Percentiles rank a stretch among this genome's conserved stretches.
Conservation (phyloP, 2,329 filamentous ascomycete species). For the Sarocladiaceae sp. region DNA sequence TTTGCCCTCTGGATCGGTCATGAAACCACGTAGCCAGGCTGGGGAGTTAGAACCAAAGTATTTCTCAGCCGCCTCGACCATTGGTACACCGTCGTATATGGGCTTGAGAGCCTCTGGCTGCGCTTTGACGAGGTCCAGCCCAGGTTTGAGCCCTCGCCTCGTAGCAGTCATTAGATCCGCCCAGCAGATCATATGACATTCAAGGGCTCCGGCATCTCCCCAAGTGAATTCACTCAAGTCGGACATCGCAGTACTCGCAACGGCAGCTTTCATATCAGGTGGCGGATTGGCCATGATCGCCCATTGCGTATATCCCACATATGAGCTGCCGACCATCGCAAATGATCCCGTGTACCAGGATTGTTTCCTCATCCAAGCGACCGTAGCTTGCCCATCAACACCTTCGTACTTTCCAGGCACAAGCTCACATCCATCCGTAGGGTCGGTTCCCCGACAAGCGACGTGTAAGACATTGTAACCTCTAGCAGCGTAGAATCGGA, state of each 20-base stretch:
- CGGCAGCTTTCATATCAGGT: conserved; percentile 14
- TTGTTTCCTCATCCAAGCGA: conserved; percentile 19
- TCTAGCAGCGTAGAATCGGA: conserved; percentile 16
- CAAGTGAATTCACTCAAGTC: conserved; percentile 13
- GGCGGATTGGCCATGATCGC: conserved; percentile 16
- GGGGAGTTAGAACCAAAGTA: background rate
- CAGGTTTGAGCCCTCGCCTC: conserved; percentile 13
- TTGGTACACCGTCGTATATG: background rate
- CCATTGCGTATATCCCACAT: conserved; percentile 19
- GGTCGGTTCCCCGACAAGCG: conserved; percentile 15
- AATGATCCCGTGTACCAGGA: conserved; percentile 19
- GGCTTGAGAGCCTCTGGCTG: conserved; percentile 8
- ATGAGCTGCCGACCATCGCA: conserved; percentile 16
- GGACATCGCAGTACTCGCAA: conserved; percentile 12
- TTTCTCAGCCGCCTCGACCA: background rate
- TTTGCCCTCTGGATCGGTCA: background rate
- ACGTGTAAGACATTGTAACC: conserved; percentile 19
- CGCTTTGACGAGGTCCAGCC: conserved; percentile 13
- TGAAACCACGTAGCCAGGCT: background rate
- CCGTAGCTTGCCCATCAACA: conserved; percentile 15
- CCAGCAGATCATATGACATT: conserved; percentile 9
- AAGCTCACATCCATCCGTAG: conserved; percentile 11
- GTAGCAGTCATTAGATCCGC: conserved; percentile 11
- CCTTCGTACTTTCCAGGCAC: conserved; percentile 12
- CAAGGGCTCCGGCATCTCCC: conserved; percentile 14